Base-by-base conservation (phyloP, 1,284 basidiomycete genomes). In the Cryptococcus deneoformans region DNA sequence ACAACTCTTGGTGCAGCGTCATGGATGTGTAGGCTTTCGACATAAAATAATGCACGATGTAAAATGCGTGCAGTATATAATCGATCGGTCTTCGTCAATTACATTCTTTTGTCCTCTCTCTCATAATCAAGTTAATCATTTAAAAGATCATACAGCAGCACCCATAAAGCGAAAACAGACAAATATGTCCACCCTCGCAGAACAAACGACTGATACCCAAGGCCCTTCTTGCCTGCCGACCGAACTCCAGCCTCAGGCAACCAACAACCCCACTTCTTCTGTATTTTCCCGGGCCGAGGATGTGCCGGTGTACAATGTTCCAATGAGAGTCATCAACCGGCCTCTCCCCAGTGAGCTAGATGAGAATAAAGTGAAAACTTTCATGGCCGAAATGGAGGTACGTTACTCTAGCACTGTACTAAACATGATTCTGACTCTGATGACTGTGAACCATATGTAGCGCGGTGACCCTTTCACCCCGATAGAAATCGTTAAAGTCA, bases 371-470 rank as follows among this genome's bases (percentile, higher is more conserved):
- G 77, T 79, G 0, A 29, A 64, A 50, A 58, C 64, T 6, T 80
- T 80, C 64, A 78, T 79, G 76, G 59, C 71, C 14, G 78, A 79
- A 58, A 75, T 79, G 66, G 51, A 70, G 66, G 77, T 77, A 39
- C 9, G 74, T 64, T 8, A 36, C 20, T 45, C 34, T 35, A 4
- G 14, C 5, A 38, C 24, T 20, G 24, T 10, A 54, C 12, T n/a
- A 43, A 20, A 6, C 8, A 16, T 38, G 36, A 8, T 39, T 14
- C 47, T 50, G 6, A 37, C 34, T 39, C 10, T 3, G 12, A 29
- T 29, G 29, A 29, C 29, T 29, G 3, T 29, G 29, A 5, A 29
- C 29, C 29, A 29, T 29, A 20, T 24, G 14, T 40, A 79, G 76
- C 59, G 57, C 6, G 77, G 78, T 2, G 77, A 78, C 60, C 56